Conservation (phyloP, 805 yeast genomes). For the Debaryomyces prosopidis region DNA sequence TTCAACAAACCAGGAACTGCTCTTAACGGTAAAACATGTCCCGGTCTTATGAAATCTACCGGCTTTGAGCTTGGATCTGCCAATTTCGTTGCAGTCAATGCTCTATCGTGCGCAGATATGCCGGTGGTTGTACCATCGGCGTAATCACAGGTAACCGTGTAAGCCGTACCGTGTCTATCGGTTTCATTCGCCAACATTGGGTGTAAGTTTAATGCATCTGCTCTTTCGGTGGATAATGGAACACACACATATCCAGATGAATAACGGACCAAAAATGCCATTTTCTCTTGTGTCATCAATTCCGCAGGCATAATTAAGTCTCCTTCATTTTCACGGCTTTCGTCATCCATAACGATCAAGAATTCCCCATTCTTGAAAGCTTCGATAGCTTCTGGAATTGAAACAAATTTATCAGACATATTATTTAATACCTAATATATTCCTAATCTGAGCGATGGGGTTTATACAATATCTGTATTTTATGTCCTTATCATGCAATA, state of each 20-base stretch:
- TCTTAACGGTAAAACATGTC: slow-evolving; percentile 90
- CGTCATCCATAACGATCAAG: slow-evolving; percentile 95
- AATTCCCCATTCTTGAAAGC: slow-evolving; percentile 79
- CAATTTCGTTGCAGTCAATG: slow-evolving; percentile 71
- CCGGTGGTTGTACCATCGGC: slow-evolving; percentile 95
- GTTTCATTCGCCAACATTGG: slow-evolving; percentile 62
- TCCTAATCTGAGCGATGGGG: no score
- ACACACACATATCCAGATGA: slow-evolving; percentile 93
- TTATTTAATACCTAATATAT: background rate
- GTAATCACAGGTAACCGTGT: slow-evolving; percentile 88
- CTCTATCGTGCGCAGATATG: slow-evolving; percentile 91
- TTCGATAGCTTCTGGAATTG: slow-evolving; percentile 70
- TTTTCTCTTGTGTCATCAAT: slow-evolving; percentile 70
- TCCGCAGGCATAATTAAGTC: slow-evolving; percentile 94
- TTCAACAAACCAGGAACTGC: slow-evolving; percentile 85
- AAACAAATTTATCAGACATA: slow-evolving; percentile 35
- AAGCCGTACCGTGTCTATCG: slow-evolving; percentile 96
- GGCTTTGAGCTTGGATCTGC: slow-evolving; percentile 62
- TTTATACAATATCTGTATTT: no score
- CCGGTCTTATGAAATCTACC: slow-evolving; percentile 81
- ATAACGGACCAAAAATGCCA: slow-evolving; percentile 91
- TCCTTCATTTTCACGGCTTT: slow-evolving; percentile 95
- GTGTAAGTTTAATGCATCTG: slow-evolving; percentile 79
- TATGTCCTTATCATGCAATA: no score
- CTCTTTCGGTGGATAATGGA: slow-evolving; percentile 75